phyloP scores from a whole-genome alignment of 805 yeast genomes.

The Kockiozyma suomiensis region DNA sequence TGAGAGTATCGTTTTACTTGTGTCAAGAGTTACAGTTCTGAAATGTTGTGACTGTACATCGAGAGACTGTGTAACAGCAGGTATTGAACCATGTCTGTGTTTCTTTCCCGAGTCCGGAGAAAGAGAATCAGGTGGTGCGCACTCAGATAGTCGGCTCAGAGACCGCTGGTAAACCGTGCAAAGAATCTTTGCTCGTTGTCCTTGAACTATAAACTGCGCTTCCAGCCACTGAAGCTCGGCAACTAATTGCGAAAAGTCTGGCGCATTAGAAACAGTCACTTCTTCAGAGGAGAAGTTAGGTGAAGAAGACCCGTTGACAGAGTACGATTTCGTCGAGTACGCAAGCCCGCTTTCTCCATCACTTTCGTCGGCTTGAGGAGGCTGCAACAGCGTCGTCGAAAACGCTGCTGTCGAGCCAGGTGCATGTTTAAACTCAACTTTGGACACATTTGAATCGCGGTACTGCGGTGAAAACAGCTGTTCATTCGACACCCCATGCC shows the following conservation, averaged over 20 bases:
- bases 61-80: neutral
- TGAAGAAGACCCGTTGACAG: neutral
- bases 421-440: conserved; percentile 1
- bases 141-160: neutral
- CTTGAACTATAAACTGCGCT: conserved; percentile 19
- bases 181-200: conserved; percentile 12
- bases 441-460: conserved; percentile 3
- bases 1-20: neutral
- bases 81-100: neutral
- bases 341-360: neutral
- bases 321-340: neutral
- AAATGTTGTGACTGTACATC: conserved; percentile 3
- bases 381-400: neutral
- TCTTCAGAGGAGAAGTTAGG: neutral
- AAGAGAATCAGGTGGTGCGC: neutral
- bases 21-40: neutral
- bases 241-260: conserved; percentile 2
- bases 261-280: neutral
- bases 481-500: neutral
- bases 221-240: conserved; percentile 18
- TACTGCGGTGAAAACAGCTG: neutral
- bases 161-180: conserved; percentile 7
- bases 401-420: neutral
- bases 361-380: neutral
- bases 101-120: neutral